Evolutionary conservation across 768 basidiomycete species (phyloP).

Genomic region (Termitomyces sp.): DNA sequence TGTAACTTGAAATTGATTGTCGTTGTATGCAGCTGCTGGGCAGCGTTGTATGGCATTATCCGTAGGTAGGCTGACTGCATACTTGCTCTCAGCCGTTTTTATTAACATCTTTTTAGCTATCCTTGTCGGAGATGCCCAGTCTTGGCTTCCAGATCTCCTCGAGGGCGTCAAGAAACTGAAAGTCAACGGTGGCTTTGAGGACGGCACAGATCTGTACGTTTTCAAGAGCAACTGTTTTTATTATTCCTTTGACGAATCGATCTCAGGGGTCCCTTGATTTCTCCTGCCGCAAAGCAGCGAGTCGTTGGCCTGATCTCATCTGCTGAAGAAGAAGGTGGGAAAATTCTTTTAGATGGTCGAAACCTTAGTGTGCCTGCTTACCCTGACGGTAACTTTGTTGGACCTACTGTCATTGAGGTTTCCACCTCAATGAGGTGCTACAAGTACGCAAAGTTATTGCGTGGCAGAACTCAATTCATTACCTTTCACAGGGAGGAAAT

Average conservation of each 20-base stretch:
- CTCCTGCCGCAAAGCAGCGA: conserved; percentile 75
- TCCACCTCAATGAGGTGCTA: conserved; percentile 84
- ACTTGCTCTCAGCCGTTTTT: not conserved
- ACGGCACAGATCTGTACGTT: conserved; percentile 72
- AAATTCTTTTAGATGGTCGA: conserved; percentile 84
- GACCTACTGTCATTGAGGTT: conserved; percentile 85
- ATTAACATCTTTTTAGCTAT: conserved; percentile 39
- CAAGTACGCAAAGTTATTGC: conserved; percentile 44
- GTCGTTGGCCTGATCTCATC: conserved; percentile 73
- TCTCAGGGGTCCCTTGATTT: conserved; percentile 70
- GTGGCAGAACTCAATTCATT: not conserved
- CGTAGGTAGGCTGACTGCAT: conserved; percentile 51
- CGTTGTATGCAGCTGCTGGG: conserved; percentile 65
- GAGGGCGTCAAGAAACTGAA: conserved; percentile 76
- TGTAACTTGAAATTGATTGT: conserved; percentile 1
- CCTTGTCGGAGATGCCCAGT: conserved; percentile 72
- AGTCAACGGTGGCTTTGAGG: conserved; percentile 89
- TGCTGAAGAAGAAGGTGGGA: conserved; percentile 75
- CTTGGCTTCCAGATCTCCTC: conserved; percentile 84
- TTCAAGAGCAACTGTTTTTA: not conserved
- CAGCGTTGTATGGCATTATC: conserved; percentile 98
- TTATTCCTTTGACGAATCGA: not conserved
- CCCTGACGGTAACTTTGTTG: conserved; percentile 89
- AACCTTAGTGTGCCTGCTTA: conserved; percentile 62
- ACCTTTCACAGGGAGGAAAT: conserved; percentile 71